Evolutionary conservation across 164 flowering plant species (phyloP).

Genomic region (Stephania cephalantha): DNA sequence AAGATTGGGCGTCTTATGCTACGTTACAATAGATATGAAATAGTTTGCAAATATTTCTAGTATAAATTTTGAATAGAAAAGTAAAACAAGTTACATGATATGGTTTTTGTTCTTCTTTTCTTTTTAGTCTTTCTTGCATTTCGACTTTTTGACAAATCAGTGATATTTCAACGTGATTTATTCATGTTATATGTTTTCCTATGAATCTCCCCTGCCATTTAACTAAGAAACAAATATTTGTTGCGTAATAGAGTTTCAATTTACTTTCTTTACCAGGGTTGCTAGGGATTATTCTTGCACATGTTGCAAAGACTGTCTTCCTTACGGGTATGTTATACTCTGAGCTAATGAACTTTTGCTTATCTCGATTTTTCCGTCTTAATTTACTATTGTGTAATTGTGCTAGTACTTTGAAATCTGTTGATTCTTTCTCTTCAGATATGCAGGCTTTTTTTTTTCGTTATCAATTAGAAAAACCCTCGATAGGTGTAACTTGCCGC

Average conservation of each 20-base stretch:
- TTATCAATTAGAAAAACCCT: background rate
- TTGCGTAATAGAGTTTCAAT: conserved; percentile 20
- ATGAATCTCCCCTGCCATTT: background rate
- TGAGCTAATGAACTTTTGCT: background rate
- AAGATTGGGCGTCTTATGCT: background rate
- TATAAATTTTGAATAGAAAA: background rate
- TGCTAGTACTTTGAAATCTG: background rate
- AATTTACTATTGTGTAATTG: background rate
- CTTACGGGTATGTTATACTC: conserved; percentile 55
- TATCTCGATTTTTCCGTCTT: background rate
- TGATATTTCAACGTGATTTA: background rate
- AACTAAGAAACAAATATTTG: background rate
- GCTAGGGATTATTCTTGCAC: conserved; percentile 74
- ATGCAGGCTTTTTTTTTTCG: background rate
- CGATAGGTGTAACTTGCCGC: background rate
- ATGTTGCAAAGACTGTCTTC: conserved; percentile 67
- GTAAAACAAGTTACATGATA: background rate
- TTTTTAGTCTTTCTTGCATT: too few relatives aligned
- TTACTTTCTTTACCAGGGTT: conserved; percentile 51
- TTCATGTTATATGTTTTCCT: background rate
- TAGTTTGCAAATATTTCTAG: background rate
- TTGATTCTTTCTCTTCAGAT: background rate
- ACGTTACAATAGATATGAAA: background rate
- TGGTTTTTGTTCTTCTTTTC: background rate
- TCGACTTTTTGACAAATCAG: background rate